phyloP scores from a whole-genome alignment of 345 rosid genomes.

The Schrenkiella parvula region DNA sequence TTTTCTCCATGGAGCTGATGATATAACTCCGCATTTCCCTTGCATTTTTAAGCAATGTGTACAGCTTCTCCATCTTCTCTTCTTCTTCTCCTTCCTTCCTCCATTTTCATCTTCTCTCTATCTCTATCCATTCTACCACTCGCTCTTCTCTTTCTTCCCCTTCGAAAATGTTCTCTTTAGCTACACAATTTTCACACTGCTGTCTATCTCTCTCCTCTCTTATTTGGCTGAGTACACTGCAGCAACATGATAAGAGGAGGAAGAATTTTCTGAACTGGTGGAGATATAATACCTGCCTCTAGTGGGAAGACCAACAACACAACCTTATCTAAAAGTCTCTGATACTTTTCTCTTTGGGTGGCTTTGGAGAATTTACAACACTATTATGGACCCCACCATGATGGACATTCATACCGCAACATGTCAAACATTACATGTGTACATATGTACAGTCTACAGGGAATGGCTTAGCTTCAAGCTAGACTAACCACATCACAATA shows the following conservation, averaged over 20 bases:
- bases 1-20: slow-evolving; percentile 21
- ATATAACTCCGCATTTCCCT: slow-evolving; percentile 34
- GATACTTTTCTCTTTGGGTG: neutral
- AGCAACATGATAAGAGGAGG: neutral
- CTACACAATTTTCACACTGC: neutral
- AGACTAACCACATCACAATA: neutral
- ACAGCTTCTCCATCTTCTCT: slow-evolving; percentile 54
- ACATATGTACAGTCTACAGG: neutral
- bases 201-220: neutral
- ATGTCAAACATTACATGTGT: slow-evolving; percentile 9
- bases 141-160: neutral
- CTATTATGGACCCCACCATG: slow-evolving; percentile 4
- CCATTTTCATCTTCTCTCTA: slow-evolving; percentile 44
- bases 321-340: slow-evolving; percentile 1
- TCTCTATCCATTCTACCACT: slow-evolving; percentile 35
- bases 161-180: neutral
- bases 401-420: neutral
- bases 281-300: neutral
- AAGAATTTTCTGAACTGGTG: slow-evolving; percentile 10
- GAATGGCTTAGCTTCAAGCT: slow-evolving; percentile 1
- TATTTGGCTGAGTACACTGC: neutral
- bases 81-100: slow-evolving; percentile 42
- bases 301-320: slow-evolving; percentile 9
- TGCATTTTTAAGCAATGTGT: slow-evolving; percentile 46
- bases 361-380: slow-evolving; percentile 10